Percentiles rank a stretch among this genome's conserved stretches.
These are phyloP conservation scores for Rhodosporidiobolus sp. DNA, from an alignment of 768 basidiomycete genomes.

Conservation along the genomic window DNA sequence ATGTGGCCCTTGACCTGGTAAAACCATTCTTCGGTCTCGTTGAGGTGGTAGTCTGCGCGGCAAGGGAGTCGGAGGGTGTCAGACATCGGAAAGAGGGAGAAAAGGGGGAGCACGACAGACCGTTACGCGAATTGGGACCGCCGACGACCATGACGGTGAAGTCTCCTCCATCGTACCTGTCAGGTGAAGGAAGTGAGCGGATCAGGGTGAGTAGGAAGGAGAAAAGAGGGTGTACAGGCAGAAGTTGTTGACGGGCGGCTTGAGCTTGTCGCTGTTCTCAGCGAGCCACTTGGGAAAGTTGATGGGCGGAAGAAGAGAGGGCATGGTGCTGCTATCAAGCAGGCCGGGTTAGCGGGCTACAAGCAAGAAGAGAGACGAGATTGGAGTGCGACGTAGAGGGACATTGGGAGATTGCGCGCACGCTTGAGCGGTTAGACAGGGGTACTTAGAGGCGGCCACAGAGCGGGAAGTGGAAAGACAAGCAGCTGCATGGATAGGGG, in stretches of 20 bases:
- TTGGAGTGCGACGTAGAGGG: too few relatives aligned
- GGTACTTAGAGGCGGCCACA: too few relatives aligned
- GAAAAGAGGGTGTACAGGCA: constrained; percentile 59
- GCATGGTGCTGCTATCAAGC: not conserved
- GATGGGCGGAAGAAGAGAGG: constrained; percentile 68
- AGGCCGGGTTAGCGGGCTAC: not conserved
- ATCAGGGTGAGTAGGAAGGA: not conserved
- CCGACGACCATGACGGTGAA: constrained; percentile 95
- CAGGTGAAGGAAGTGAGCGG: constrained; percentile 35
- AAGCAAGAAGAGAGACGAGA: too few relatives aligned
- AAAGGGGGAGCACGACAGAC: constrained; percentile 13
- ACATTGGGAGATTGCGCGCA: too few relatives aligned
- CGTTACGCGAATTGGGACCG: constrained; percentile 84
- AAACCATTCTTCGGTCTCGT: constrained; percentile 97
- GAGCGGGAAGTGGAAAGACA: too few relatives aligned
- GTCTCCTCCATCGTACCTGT: constrained; percentile 64
- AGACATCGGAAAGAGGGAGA: not conserved
- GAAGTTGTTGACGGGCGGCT: constrained; percentile 87
- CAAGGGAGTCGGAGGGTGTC: not conserved
- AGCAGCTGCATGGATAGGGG: too few relatives aligned
- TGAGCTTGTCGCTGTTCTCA: constrained; percentile 72
- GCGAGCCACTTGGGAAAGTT: constrained; percentile 82
- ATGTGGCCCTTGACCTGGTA: constrained; percentile 94
- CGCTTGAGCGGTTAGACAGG: too few relatives aligned
- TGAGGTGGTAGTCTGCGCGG: constrained; percentile 75